These are phyloP conservation scores for Backusella macrospora DNA, from an alignment of 192 early-diverging fungal species.

Conservation along the genomic window DNA sequence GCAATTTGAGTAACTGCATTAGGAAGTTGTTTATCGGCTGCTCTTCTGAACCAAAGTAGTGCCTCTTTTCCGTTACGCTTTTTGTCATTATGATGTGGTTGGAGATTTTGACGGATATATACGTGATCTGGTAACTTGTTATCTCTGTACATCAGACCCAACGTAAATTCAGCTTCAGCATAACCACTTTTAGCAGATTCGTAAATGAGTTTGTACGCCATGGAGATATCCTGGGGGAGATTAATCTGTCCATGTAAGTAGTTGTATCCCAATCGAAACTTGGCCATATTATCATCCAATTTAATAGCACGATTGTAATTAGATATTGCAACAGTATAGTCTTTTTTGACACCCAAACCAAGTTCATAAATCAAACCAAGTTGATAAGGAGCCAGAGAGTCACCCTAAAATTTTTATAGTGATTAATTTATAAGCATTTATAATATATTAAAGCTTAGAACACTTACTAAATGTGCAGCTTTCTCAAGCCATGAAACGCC, in stretches of 20 bases:
- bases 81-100: not conserved
- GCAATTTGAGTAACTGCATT: slow-evolving; percentile 37
- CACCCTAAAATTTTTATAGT: slow-evolving; percentile 21
- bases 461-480: slow-evolving; percentile 35
- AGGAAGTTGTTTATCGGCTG: slow-evolving; percentile 35
- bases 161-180: slow-evolving; percentile 28
- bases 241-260: not conserved
- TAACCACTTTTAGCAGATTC: slow-evolving; percentile 28
- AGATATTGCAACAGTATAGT: slow-evolving; percentile 25
- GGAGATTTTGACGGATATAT: slow-evolving; percentile 8
- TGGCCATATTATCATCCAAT: not conserved
- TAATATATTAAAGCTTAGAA: not conserved
- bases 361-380: slow-evolving; percentile 40
- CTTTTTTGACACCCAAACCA: slow-evolving; percentile 31
- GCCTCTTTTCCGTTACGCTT: slow-evolving; percentile 25
- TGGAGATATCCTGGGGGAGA: slow-evolving; percentile 15
- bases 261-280: not conserved
- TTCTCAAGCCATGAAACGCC: slow-evolving; percentile 37
- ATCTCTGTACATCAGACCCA: slow-evolving; percentile 41
- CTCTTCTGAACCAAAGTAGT: slow-evolving; percentile 42
- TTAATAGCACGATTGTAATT: slow-evolving; percentile 35
- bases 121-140: not conserved
- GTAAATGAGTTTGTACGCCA: slow-evolving; percentile 27
- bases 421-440: slow-evolving; percentile 6
- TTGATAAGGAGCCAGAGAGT: slow-evolving; percentile 28